Base-by-base conservation (phyloP, 306 rosid genomes). In the Sophora flavescens region DNA sequence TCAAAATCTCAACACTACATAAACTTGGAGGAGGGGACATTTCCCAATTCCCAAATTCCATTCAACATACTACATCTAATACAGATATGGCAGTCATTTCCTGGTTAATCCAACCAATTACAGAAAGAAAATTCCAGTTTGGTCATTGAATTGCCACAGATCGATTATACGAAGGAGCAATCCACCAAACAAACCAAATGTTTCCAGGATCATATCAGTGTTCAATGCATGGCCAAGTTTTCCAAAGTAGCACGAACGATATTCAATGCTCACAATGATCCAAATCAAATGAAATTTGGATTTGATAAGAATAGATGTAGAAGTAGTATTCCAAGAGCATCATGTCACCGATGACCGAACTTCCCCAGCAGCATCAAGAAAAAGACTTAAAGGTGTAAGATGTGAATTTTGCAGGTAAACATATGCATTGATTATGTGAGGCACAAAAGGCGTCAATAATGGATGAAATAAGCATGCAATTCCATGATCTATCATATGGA, bases 41-140 rank as follows among this genome's bases (percentile, higher is more conserved):
- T 65, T 61, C 62, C 41, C 42, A 36, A 12, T 70, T 61, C 53
- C 63, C 48, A 75, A 84, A 60, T 63, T 65, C 14, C 77, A 71
- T 51, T 51, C 61, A 57, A 80, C 50, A 22, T 22, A 63, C 39
- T 18, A 57, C 67, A 70, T 18, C 53, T 58, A 9, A 47, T 38
- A 68, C 59, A 47, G 5, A 78, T 52, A 69, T 35, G 28, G 48
- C 54, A 71, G 45, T 16, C 41, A 39, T 63, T 47, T 75, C 17
- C 22, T 7, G 41, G 44, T 8, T 45, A 79, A 33, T 13, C 16
- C n/a, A 14, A 48, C 36, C 18, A 68, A 22, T 51, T 45, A 63
- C 15, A 42, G 36, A 63, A 62, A 54, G 17, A 62, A 22, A 22
- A 22, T 22, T 22, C 22, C 22, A 22, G 22, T 22, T 22, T 22